Evolutionary conservation across 306 rosid genomes (phyloP), one percentile per base, ranked within the genome.

Genomic region (Boehmeria nivea): DNA sequence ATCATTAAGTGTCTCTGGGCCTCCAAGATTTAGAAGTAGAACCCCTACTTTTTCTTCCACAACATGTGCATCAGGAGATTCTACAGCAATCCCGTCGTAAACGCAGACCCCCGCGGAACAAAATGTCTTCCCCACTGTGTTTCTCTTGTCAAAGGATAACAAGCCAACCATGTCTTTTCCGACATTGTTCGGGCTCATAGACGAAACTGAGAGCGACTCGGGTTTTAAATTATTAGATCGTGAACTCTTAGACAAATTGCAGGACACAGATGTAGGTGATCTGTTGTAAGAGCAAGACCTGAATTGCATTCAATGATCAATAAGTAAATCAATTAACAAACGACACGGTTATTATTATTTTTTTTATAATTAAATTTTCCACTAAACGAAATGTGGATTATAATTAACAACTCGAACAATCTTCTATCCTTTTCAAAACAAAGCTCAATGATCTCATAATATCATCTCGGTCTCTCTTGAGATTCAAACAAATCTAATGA

Each of bases 11-110:
- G 95, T 88, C 59, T 93, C 99, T 0, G 96, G 99, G 63, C 99
- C 96, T 77, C 99, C 99, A 0, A 93, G 83, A 74, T 93, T 93
- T 57, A 93, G 80, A 38, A 93, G 99, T 72, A 93, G 78, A 61
- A 93, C 95, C 8, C 99, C 99, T 70, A 93, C 81, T 67, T 85
- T 93, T 52, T 93, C 96, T 67, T 83, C 95, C 5, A 3, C 52
- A 6, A 65, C 47, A 19, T 56, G 78, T 0, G 85, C 50, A 52
- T 72, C 17, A 40, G 45, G 75, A 59, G 84, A 63, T 46, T 81
- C 90, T 43, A 65, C 31, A 55, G 60, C 57, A 63, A 64, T 54
- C 43, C 80, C 85, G 14, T 68, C 78, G 42, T 62, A 74, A 7
- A 83, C 69, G 54, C 46, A 52, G 6, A 76, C 69, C 43, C 84